Evolutionary conservation across 805 yeast species (phyloP).

Genomic region (Ogataea henricii): DNA sequence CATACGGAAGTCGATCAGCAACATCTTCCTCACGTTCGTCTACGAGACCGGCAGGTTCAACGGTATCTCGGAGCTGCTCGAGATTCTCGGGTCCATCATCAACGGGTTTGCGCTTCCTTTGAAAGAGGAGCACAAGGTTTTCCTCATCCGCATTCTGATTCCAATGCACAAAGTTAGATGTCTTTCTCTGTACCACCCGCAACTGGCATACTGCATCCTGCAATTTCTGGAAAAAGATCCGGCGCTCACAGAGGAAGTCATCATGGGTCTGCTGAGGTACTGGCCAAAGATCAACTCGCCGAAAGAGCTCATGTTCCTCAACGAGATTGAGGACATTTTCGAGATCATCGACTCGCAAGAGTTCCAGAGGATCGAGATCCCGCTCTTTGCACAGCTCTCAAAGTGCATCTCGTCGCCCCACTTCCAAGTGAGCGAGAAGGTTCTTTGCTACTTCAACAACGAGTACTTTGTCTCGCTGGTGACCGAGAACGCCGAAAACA

Average conservation of each 20-base stretch:
- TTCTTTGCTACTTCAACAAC: slow-evolving; percentile 90
- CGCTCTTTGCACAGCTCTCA: slow-evolving; percentile 89
- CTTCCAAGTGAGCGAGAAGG: slow-evolving; percentile 96
- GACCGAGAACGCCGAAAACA: slow-evolving; percentile 89
- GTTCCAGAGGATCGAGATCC: slow-evolving; percentile 87
- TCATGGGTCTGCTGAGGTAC: slow-evolving; percentile 86
- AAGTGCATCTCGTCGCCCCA: slow-evolving; percentile 94
- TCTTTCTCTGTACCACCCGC: slow-evolving; percentile 90
- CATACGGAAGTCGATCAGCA: slow-evolving; percentile 86
- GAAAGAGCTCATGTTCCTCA: slow-evolving; percentile 92
- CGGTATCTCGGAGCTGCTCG: slow-evolving; percentile 92
- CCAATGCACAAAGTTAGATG: slow-evolving; percentile 93
- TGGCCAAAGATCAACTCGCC: slow-evolving; percentile 98
- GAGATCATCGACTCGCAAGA: slow-evolving; percentile 95
- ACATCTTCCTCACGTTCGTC: slow-evolving; percentile 88
- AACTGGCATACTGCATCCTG: slow-evolving; percentile 93
- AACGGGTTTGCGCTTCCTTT: slow-evolving; percentile 97
- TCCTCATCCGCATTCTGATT: slow-evolving; percentile 78
- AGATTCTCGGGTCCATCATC: slow-evolving; percentile 92
- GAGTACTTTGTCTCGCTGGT: slow-evolving; percentile 89
- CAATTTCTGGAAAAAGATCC: slow-evolving; percentile 97
- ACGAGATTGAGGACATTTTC: slow-evolving; percentile 94
- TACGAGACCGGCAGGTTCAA: slow-evolving; percentile 96
- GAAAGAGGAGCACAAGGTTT: slow-evolving; percentile 94
- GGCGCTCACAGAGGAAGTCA: slow-evolving; percentile 88